Evolutionary conservation across 2,329 filamentous ascomycete species (phyloP).

Genomic region (Clonostachys solani): DNA sequence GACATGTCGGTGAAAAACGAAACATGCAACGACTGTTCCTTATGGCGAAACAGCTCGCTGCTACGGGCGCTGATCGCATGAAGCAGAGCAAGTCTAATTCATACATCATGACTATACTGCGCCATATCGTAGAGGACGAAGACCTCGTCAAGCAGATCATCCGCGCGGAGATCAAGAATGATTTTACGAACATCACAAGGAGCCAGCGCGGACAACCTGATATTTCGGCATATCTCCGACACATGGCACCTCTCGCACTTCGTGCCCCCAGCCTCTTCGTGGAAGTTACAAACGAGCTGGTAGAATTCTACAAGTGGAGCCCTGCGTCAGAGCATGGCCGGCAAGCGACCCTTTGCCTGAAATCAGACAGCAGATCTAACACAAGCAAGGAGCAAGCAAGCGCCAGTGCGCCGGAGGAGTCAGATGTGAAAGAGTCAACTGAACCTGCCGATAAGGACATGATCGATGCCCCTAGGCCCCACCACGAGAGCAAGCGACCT

Average conservation of each 20-base stretch:
- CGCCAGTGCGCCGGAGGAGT: slow-evolving; percentile 4
- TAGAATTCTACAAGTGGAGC: slow-evolving; percentile 42
- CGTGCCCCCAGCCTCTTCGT: slow-evolving; percentile 84
- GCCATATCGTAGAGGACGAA: slow-evolving; percentile 93
- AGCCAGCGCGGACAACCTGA: slow-evolving; percentile 56
- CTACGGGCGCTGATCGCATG: slow-evolving; percentile 71
- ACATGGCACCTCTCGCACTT: slow-evolving; percentile 74
- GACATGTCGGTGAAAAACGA: slow-evolving; percentile 76
- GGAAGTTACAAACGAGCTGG: slow-evolving; percentile 78
- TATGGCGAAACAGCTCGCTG: slow-evolving; percentile 90
- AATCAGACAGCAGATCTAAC: neutral
- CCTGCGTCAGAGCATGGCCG: neutral
- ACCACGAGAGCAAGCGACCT: slow-evolving; percentile 70
- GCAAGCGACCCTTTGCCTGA: too few species aligned
- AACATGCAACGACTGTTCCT: slow-evolving; percentile 88
- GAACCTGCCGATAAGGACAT: slow-evolving; percentile 56
- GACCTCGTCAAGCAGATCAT: slow-evolving; percentile 88
- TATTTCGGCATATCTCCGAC: slow-evolving; percentile 67
- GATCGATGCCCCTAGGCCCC: slow-evolving; percentile 59
- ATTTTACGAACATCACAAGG: slow-evolving; percentile 57
- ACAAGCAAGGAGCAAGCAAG: slow-evolving; percentile 3
- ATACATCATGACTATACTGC: slow-evolving; percentile 78
- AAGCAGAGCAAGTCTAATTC: slow-evolving; percentile 45
- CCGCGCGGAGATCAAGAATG: slow-evolving; percentile 79
- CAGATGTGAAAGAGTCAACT: slow-evolving; percentile 56